Evolutionary conservation across 805 yeast genomes (phyloP), one percentile per base, ranked within the genome.

Genomic region (Teunomyces panamensis): DNA sequence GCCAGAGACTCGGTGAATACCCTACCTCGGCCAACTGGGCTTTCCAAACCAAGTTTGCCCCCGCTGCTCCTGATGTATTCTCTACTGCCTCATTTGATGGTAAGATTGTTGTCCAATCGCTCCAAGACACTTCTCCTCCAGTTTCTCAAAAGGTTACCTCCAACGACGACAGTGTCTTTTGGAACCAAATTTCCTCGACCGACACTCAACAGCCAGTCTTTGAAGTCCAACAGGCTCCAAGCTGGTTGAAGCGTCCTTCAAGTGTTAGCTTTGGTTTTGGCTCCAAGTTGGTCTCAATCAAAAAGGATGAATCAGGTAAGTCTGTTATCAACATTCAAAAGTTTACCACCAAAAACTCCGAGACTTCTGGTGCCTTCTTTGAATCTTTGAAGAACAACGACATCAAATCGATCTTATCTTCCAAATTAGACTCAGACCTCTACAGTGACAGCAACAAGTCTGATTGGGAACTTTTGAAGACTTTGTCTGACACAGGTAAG

Each of bases 1-100:
- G 91, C 42, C 73, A 72, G 48, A 78, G 81, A 59, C 70, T 92
- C 53, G 96, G 94, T 4, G 87, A 89, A 60, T 94, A 88, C 65
- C 97, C 98, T 46, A 80, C 95, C 9, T 80, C 95, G 30, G 87
- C 95, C 32, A 91, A 89, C 67, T 94, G 99, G 99, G 84, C 88
- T 10, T 94, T 90, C 71, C 83, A 89, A 68, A 80, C 96, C 9
- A 79, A 79, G 57, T 94, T 91, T 73, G 95, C 96, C 49, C 96
- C 96, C 36, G 65, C 75, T 20, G 80, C 87, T 27, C 99, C 99
- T 2, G 97, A 92, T 52, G 68, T 89, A 44, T 87, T 94, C 72
- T 96, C 96, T 4, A 78, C 87, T 47, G 88, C 96, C 17, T 85
- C 96, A 4, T 87, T 87, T 56, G 97, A 89, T 65, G 91, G 94